Evolutionary conservation across 805 yeast genomes (phyloP).

Genomic region (Sugiyamaella lignohabitans): DNA sequence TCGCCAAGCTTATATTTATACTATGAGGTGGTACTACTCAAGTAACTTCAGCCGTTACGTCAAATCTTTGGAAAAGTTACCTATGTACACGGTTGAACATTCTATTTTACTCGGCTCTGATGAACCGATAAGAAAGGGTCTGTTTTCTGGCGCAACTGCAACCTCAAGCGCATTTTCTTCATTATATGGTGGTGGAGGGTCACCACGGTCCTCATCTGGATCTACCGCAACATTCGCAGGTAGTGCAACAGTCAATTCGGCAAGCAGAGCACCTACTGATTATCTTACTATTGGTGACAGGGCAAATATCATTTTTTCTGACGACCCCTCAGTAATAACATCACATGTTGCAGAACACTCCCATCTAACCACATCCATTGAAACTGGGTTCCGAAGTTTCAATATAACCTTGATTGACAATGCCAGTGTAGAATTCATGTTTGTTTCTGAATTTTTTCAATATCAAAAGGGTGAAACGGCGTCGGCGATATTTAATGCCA

Average conservation of each 20-base stretch:
- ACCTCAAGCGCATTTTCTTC: not conserved
- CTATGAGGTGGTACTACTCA: slow-evolving; percentile 91
- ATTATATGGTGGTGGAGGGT: no score
- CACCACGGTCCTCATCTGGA: not conserved
- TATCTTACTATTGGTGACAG: slow-evolving; percentile 56
- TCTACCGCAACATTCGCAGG: slow-evolving; percentile 7
- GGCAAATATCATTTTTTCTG: slow-evolving; percentile 47
- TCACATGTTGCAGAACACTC: slow-evolving; percentile 77
- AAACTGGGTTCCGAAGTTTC: slow-evolving; percentile 65
- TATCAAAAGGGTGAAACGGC: slow-evolving; percentile 19
- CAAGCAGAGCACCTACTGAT: slow-evolving; percentile 30
- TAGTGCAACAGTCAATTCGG: not conserved
- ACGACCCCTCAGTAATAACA: slow-evolving; percentile 60
- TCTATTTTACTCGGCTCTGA: slow-evolving; percentile 49
- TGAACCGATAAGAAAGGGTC: slow-evolving; percentile 26
- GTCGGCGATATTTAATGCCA: slow-evolving; percentile 35
- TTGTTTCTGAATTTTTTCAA: slow-evolving; percentile 64
- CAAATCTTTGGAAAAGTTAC: slow-evolving; percentile 61
- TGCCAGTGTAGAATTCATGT: slow-evolving; percentile 66
- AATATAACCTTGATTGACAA: slow-evolving; percentile 70
- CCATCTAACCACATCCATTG: slow-evolving; percentile 48
- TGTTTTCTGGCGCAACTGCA: not conserved
- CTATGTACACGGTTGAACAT: slow-evolving; percentile 48
- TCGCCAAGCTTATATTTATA: slow-evolving; percentile 71
- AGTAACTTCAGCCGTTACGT: slow-evolving; percentile 71